These are phyloP conservation scores for Gryganskiella cystojenkinii DNA, from an alignment of 192 early-diverging fungal species.

Conservation along the genomic window DNA sequence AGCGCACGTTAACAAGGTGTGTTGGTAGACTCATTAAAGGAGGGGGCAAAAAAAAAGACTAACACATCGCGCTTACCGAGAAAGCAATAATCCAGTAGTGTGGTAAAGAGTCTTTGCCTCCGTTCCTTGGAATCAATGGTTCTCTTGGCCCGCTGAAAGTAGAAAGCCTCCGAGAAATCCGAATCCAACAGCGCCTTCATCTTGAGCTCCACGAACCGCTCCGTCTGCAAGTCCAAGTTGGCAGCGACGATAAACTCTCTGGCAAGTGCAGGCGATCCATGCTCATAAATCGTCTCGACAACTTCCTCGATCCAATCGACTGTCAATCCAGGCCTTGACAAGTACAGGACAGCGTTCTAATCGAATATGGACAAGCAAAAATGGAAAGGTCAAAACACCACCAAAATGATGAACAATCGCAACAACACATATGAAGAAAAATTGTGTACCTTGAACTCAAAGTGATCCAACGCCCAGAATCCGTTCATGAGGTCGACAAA, in stretches of 20 bases:
- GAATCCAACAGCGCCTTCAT: constrained; percentile 30
- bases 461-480: constrained; percentile 49
- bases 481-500: constrained; percentile 52
- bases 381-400: background rate
- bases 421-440: no score
- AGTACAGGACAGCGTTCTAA: constrained; percentile 43
- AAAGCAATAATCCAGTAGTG: constrained; percentile 34
- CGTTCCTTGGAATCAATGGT: background rate
- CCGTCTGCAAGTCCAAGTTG: constrained; percentile 26
- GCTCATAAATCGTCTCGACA: constrained; percentile 21
- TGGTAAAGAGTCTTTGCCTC: constrained; percentile 12
- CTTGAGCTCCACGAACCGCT: constrained; percentile 29
- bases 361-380: background rate
- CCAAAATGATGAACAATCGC: no score
- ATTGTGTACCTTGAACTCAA: constrained; percentile 50
- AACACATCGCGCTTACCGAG: constrained; percentile 7
- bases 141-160: constrained; percentile 29
- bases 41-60: background rate
- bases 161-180: constrained; percentile 45
- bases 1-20: no score
- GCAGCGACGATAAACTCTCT: constrained; percentile 34
- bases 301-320: constrained; percentile 53
- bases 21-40: no score
- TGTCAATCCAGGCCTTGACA: constrained; percentile 40
- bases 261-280: constrained; percentile 38